Conservation (phyloP, 257 asterid species). For the Scutellaria minor region DNA sequence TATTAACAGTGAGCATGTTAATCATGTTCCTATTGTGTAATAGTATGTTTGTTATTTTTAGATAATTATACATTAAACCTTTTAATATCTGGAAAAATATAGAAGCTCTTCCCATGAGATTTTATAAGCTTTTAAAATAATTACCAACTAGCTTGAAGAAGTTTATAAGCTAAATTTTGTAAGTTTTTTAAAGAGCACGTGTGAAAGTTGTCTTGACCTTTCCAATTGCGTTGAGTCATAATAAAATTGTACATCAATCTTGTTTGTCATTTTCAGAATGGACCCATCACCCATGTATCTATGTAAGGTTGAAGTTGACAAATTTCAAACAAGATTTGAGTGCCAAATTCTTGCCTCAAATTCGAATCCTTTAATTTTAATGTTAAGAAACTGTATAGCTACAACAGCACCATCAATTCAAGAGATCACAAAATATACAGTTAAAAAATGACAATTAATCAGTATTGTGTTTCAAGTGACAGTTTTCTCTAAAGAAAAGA, state of each 20-base stretch:
- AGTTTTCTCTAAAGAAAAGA: not conserved
- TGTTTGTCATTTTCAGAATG: not conserved
- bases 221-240: constrained; percentile 20
- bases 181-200: no score
- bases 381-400: not conserved
- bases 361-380: constrained; percentile 12
- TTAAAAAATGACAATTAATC: not conserved
- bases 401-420: not conserved
- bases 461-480: not conserved
- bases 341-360: not conserved
- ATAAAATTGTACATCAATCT: not conserved
- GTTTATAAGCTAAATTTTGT: no score
- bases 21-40: no score
- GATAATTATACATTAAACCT: no score
- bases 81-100: no score
- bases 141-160: no score
- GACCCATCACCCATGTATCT: not conserved
- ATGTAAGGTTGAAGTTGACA: not conserved
- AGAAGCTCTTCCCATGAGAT: no score
- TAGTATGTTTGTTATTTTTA: no score
- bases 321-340: constrained; percentile 11
- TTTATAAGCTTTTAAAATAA: no score
- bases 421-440: not conserved
- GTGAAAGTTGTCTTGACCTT: not conserved
- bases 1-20: no score